These are phyloP conservation scores for Sclerotinia minor DNA, from an alignment of 2,329 filamentous ascomycete species.

Conservation along the genomic window DNA sequence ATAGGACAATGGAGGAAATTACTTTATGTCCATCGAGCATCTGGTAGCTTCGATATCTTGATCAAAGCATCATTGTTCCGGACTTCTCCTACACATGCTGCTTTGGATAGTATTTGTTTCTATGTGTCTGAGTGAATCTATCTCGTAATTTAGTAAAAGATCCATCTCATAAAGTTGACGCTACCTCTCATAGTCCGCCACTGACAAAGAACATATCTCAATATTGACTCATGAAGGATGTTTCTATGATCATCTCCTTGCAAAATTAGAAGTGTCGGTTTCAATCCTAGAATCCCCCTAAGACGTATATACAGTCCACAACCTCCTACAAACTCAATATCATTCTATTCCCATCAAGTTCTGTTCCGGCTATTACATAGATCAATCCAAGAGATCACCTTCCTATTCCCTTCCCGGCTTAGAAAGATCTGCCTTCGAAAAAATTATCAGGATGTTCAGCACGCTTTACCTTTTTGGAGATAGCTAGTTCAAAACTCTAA, in stretches of 20 bases:
- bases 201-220: too few species aligned
- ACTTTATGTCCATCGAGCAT: background rate
- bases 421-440: too few species aligned
- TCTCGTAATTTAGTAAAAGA: background rate
- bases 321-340: too few species aligned
- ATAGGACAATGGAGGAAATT: background rate
- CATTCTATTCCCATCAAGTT: background rate
- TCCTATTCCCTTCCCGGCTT: too few species aligned
- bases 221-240: background rate
- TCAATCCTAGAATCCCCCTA: background rate
- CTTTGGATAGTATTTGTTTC: background rate
- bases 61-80: constrained; percentile 6
- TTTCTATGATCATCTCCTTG: constrained; percentile 13
- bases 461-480: too few species aligned
- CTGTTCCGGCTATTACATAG: too few species aligned
- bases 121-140: background rate
- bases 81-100: background rate
- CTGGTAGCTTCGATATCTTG: background rate
- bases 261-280: background rate
- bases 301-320: background rate
- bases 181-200: background rate
- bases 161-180: background rate
- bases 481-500: too few species aligned
- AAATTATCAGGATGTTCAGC: too few species aligned
- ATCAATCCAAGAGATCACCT: too few species aligned